Conservation (phyloP, 805 yeast species). For the Kazachstania bromeliacearum region DNA sequence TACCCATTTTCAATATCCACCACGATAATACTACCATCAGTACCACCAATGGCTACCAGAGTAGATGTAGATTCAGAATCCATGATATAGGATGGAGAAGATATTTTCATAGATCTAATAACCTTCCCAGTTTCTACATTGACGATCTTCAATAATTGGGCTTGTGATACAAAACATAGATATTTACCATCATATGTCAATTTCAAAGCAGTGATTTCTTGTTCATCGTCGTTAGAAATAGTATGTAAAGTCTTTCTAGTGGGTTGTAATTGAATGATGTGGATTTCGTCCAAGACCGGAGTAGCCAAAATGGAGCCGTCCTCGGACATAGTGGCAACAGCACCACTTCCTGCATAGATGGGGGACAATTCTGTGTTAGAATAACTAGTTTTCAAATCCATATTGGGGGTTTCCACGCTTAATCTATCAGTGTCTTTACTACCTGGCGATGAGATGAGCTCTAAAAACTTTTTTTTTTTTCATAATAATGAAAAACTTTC, state of each 20-base stretch:
- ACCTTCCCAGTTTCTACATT: conserved; percentile 29
- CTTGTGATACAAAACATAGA: conserved; percentile 69
- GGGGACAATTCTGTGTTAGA: conserved; percentile 51
- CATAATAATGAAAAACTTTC: too few species aligned
- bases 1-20: conserved; percentile 88
- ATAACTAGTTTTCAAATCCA: conserved; percentile 30
- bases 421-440: too few species aligned
- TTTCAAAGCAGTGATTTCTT: conserved; percentile 61
- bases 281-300: conserved; percentile 67
- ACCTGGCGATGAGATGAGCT: too few species aligned
- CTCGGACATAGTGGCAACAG: conserved; percentile 57
- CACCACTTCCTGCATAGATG: conserved; percentile 71
- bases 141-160: conserved; percentile 69
- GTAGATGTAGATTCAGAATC: conserved; percentile 74
- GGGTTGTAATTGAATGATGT: conserved; percentile 53
- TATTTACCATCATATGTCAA: conserved; percentile 67
- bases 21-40: conserved; percentile 85
- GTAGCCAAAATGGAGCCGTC: conserved; percentile 66
- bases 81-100: conserved; percentile 77
- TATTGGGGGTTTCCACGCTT: conserved; percentile 4
- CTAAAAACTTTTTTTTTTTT: too few species aligned
- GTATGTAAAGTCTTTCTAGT: conserved; percentile 34
- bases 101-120: conserved; percentile 45
- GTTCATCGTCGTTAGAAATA: conserved; percentile 78
- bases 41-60: conserved; percentile 84